Percentiles rank a stretch among this genome's conserved stretches.
Evolutionary conservation across 768 basidiomycete genomes (phyloP).

Genomic region (Pisolithus orientalis): DNA sequence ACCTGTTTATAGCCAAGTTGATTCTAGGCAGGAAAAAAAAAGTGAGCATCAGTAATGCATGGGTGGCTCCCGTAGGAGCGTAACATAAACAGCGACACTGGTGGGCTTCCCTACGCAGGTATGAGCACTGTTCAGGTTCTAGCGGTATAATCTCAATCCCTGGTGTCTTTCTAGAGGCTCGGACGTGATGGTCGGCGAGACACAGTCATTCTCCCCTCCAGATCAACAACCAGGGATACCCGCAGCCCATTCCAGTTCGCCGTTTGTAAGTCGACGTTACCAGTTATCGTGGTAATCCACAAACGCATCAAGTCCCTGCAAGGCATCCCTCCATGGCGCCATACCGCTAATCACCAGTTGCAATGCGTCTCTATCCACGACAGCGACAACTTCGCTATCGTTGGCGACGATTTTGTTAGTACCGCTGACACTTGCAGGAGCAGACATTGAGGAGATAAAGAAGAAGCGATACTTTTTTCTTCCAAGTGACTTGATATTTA

Average conservation of each 20-base stretch:
- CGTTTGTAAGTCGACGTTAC: constrained; percentile 68
- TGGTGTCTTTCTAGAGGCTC: constrained; percentile 28
- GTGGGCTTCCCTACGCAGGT: constrained; percentile 97
- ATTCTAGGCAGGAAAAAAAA: constrained; percentile 41
- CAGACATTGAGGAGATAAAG: constrained; percentile 16
- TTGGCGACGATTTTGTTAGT: constrained; percentile 8
- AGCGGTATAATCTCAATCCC: constrained; percentile 96
- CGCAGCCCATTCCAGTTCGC: constrained; percentile 78
- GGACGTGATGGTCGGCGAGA: constrained; percentile 11
- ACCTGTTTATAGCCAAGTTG: constrained; percentile 80
- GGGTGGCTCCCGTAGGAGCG: constrained; percentile 34
- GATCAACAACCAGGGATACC: constrained; percentile 62
- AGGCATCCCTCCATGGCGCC: constrained; percentile 23
- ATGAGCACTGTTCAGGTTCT: constrained; percentile 96
- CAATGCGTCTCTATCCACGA: constrained; percentile 41
- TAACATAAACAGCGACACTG: constrained; percentile 51
- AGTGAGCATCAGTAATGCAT: constrained; percentile 43
- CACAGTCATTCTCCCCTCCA: constrained; percentile 12
- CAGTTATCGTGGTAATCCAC: constrained; percentile 37
- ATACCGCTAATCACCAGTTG: constrained; percentile 48
- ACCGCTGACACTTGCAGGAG: constrained; percentile 7
- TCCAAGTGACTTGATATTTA: constrained; percentile 22
- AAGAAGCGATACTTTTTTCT: constrained; percentile 1
- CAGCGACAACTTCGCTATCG: constrained; percentile 20
- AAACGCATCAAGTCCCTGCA: constrained; percentile 23